A percentile compares a stretch with the other conserved stretches of the same genome.
These are phyloP conservation scores for Ophidiomyces ophidiicola DNA, from an alignment of 2,329 filamentous ascomycete genomes.

Conservation along the genomic window DNA sequence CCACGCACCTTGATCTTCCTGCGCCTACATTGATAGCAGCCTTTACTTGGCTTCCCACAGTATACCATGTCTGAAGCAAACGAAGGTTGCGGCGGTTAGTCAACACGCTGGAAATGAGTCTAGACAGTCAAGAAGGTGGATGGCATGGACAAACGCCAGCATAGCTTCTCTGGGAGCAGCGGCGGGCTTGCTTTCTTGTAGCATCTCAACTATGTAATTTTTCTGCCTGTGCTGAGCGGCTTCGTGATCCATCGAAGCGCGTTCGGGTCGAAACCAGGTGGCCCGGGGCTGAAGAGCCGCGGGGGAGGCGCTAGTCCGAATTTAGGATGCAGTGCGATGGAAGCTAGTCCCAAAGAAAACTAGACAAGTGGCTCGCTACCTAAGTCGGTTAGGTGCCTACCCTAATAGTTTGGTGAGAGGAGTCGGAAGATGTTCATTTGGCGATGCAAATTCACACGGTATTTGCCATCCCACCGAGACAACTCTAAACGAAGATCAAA, in stretches of 20 bases:
- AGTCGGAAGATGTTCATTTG: too few relatives aligned
- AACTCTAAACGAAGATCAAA: too few relatives aligned
- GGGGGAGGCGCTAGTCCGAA: not conserved
- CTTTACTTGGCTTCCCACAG: constrained; percentile 35
- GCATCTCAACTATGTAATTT: not conserved
- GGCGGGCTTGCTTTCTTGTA: not conserved
- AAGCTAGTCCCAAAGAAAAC: not conserved
- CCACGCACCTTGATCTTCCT: constrained; percentile 34
- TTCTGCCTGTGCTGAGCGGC: constrained; percentile 1
- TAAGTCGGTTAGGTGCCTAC: too few relatives aligned
- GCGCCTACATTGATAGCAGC: constrained; percentile 33
- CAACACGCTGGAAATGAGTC: too few relatives aligned
- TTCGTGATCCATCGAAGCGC: not conserved
- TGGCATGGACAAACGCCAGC: too few relatives aligned
- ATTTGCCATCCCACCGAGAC: too few relatives aligned
- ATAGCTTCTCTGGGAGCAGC: too few relatives aligned
- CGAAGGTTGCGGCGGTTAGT: not conserved
- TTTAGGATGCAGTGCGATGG: not conserved
- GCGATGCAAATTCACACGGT: too few relatives aligned
- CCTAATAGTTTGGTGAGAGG: too few relatives aligned
- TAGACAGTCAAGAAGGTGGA: too few relatives aligned
- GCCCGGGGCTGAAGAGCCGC: not conserved
- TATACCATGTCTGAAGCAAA: constrained; percentile 29
- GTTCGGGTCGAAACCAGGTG: not conserved
- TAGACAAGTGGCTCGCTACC: too few relatives aligned